These are phyloP conservation scores for Umbelopsis ramanniana DNA, from an alignment of 192 early-diverging fungal genomes.

Conservation along the genomic window DNA sequence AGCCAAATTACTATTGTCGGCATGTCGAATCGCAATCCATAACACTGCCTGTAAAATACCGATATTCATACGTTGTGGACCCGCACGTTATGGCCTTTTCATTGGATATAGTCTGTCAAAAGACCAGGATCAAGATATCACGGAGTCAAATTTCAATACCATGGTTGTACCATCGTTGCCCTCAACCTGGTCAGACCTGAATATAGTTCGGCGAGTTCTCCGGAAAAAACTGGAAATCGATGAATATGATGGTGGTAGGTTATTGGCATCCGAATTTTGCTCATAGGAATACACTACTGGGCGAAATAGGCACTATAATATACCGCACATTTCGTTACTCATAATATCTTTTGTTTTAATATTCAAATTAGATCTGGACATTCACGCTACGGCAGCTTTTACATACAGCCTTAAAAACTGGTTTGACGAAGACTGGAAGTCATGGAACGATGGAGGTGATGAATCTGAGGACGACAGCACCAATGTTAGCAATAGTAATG, in stretches of 20 bases:
- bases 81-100: constrained; percentile 20
- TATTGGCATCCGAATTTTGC: not conserved
- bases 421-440: constrained; percentile 61
- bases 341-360: no score
- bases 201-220: constrained; percentile 45
- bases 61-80: constrained; percentile 31
- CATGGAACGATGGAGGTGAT: constrained; percentile 33
- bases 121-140: constrained; percentile 12
- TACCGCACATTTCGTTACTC: not conserved
- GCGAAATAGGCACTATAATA: no score
- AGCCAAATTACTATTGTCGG: constrained; percentile 65
- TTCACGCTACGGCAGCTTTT: constrained; percentile 42
- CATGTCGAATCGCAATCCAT: constrained; percentile 70
- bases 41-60: constrained; percentile 61
- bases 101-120: constrained; percentile 32
- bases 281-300: not conserved
- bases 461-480: constrained; percentile 1
- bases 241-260: constrained; percentile 36
- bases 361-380: not conserved
- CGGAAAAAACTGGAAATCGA: constrained; percentile 39
- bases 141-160: constrained; percentile 49
- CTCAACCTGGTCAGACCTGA: constrained; percentile 39
- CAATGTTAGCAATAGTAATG: not conserved
- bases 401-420: constrained; percentile 57
- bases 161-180: constrained; percentile 35